Evolutionary conservation across 2,329 filamentous ascomycete genomes (phyloP), one percentile per base, ranked within the genome.

Genomic region (Sporothrix curviconia): DNA sequence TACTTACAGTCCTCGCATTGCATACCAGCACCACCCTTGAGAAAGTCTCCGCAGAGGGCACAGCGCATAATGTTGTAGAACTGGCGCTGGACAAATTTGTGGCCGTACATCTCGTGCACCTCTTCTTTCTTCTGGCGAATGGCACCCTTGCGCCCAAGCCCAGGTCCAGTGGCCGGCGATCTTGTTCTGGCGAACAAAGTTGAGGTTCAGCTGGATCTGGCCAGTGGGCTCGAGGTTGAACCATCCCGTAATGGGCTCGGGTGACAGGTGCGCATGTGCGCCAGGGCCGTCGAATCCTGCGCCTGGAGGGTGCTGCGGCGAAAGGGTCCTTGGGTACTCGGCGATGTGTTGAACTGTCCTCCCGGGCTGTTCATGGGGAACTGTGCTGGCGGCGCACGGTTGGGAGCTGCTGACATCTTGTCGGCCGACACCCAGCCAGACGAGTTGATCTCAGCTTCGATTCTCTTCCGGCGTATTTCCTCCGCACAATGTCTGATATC

Each of bases 31-130:
- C 92, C 95, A 71, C 97, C 97, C 70, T 97, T 99, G 74, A 99
- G 86, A 69, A 99, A 97, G 65, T 99, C 94, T 60, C 92, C 94
- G 70, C 94, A 99, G 36, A 97, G 84, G 14, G 94, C 94, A 74
- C 94, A 99, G 61, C 94, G 92, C 94, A 99, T 99, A 69, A 99
- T 96, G 80, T 97, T 99, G 85, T 97, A 99, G 74, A 99, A 99
- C 72, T 96, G 94, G 71, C 96, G 92, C 68, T 94, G 89, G 57
- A 97, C 87, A 69, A 99, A 99, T 75, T 97, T 99, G 85, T 99
- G 94, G 50, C 94, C 94, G 70, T 96, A 96, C 79, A 96, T 96
- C 76, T 99, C 94, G 75, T 96, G 90, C 4, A 99, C 87, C 68
- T 97, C 92, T 72, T 99, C 94, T 77, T 99, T 99, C 68, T 90